Evolutionary conservation across 2,329 filamentous ascomycete genomes (phyloP), one percentile per base, ranked within the genome.

Genomic region (Sodiomyces alkalinus): DNA sequence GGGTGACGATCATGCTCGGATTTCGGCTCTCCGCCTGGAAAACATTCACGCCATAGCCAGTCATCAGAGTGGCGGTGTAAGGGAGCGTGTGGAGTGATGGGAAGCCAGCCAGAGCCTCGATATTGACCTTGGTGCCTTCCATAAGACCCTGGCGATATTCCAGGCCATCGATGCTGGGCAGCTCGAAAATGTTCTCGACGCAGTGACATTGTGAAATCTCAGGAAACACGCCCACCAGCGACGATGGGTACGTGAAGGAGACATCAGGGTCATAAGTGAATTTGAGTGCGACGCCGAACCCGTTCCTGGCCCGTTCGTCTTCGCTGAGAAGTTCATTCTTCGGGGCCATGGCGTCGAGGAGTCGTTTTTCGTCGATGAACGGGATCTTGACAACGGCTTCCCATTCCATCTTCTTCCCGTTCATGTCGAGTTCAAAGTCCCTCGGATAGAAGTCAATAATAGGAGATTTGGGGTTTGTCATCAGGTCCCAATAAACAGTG

Each of bases 351-450:
- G 87, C 90, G 20, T 63, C 57, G 31, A 98, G 62, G 3, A 98
- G 61, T 16, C 90, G 73, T 43, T 78, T 73, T 51, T 98, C 87
- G 33, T 98, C 83, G 38, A 98, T 98, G 54, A 98, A 98, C 0
- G 90, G 90, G 45, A 98, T 98, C 54, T 96, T 98, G 39, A 98
- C 85, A 20, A 98, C 87, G 17, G 90, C 90, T 49, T 98, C 90
- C 90, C 90, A 98, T 38, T 98, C 92, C 80, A 93, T 92, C 59
- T 93, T 98, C 62, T 98, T 98, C 34, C 90, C 92, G 43, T 98
- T 96, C 90, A 98, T 96, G 49, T 98, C 92, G 22, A 98, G 64
- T 39, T 92, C 83, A 45, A 98, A 98, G 43, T 98, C 90, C 42
- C 87, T 72, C 3, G 90, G 90, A 45, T 98, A 98, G 50, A 98